Base-by-base conservation (phyloP, 2,329 filamentous ascomycete genomes). In the Leptographium radiaticola region DNA sequence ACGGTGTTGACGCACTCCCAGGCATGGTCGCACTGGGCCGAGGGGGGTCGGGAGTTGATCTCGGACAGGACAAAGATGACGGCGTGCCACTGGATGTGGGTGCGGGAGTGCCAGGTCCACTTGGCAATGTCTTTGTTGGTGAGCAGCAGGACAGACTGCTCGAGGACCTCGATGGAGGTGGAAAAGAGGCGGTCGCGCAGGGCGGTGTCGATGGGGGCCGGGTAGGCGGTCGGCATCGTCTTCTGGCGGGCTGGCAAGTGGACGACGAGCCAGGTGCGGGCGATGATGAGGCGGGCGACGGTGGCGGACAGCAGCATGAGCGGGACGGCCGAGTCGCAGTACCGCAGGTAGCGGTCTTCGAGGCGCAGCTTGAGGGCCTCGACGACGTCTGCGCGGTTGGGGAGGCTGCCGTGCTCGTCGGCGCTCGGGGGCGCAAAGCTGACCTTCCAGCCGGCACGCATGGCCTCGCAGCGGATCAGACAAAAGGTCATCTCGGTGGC, bases 401-500 rank as follows among this genome's bases (percentile, higher is more conserved):
- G 1, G 13, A 40, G 39, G 39, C 39, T 40, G 39, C 39, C 49
- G 45, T 48, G 8, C 18, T 36, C 47, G 47, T 38, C 34, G 31
- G 47, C 47, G 39, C 39, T 40, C 39, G 39, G 39, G 39, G 39
- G 39, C 39, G 39, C 39, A 40, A 40, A 58, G 60, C 0, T 59
- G 56, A 10, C 59, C 58, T 39, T 60, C 56, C 0, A 58, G 49
- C 10, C 56, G 1, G 58, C 48, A 9, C 60, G 60, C 6, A 49
- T 58, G 9, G 58, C 48, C 4, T 64, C 64, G 1, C 58, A 57
- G 2, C 58, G 59, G n/a, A 63, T 58, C 18, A 60, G 56, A 7
- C 55, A 39, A 8, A 53, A 72, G 0, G 76, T 76, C 72, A 81
- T 79, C 20, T 77, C 72, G 0, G 80, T 81, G 63, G 77, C 80